These are phyloP conservation scores for Gnaphalium uliginosum DNA, from an alignment of 129 eudicot genomes.

Conservation along the genomic window DNA sequence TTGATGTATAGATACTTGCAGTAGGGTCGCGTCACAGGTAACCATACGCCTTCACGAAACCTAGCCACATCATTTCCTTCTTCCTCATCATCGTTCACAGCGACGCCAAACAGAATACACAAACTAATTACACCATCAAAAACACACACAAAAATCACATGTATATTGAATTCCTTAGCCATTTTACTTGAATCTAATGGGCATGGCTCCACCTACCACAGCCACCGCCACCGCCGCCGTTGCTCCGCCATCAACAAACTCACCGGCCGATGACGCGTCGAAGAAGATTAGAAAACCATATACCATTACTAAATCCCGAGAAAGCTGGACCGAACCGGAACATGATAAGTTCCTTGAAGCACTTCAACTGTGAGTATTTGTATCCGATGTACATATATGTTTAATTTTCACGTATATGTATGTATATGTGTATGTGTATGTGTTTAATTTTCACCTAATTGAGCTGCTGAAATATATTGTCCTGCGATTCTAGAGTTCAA, in stretches of 20 bases:
- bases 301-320: constrained; percentile 93
- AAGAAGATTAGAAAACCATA: constrained; percentile 89
- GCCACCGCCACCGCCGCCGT: constrained; percentile 47
- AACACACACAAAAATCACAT: constrained; percentile 25
- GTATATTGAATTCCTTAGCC: constrained; percentile 36
- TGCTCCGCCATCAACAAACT: constrained; percentile 32
- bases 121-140: constrained; percentile 22
- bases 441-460: no score
- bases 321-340: constrained; percentile 97
- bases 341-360: constrained; percentile 99
- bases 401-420: not conserved
- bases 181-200: constrained; percentile 55
- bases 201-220: constrained; percentile 60
- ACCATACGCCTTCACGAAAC: not conserved
- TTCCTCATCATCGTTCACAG: constrained; percentile 22
- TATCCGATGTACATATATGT: not conserved
- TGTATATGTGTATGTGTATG: not conserved
- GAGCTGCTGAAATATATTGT: not conserved
- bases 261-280: constrained; percentile 52
- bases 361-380: constrained; percentile 76
- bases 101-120: constrained; percentile 18
- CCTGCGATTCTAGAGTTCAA: not conserved
- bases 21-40: not conserved
- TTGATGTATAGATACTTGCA: not conserved
- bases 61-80: constrained; percentile 34